Evolutionary conservation across 2,329 filamentous ascomycete species (phyloP).

Genomic region (Penicillium brevicompactum): DNA sequence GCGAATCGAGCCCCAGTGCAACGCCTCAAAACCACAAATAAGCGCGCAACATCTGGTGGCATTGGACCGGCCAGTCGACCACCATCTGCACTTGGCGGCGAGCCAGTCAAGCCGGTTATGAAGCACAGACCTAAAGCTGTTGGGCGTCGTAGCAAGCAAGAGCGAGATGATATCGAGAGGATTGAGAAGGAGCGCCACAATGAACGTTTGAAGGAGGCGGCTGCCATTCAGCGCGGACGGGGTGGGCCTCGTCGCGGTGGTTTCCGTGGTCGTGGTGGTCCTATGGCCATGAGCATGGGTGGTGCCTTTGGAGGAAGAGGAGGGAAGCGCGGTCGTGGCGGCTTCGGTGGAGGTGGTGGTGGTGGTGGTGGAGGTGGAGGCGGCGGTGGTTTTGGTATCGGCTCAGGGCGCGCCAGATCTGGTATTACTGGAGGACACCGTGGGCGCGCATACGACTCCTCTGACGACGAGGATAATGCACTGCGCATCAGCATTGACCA

Average conservation of each 20-base stretch:
- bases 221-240: conserved; percentile 40
- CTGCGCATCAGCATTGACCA: conserved; percentile 58
- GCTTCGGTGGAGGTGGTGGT: conserved; percentile 25
- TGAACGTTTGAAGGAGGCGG: conserved; percentile 43
- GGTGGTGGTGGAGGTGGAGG: conserved; percentile 31
- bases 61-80: conserved; percentile 34
- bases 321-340: conserved; percentile 23
- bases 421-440: conserved; percentile 27
- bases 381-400: conserved; percentile 23
- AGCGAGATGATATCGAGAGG: conserved; percentile 47
- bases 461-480: conserved; percentile 49
- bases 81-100: conserved; percentile 23
- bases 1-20: conserved; percentile 40
- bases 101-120: conserved; percentile 40
- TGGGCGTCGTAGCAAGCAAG: conserved; percentile 47
- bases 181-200: conserved; percentile 44
- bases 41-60: conserved; percentile 39
- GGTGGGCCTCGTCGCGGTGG: conserved; percentile 33
- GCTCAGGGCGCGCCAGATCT: conserved; percentile 30
- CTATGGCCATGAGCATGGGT: conserved; percentile 26
- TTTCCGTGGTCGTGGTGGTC: conserved; percentile 34
- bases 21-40: conserved; percentile 47
- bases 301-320: conserved; percentile 32
- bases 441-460: conserved; percentile 31
- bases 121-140: conserved; percentile 48